Evolutionary conservation across 2,329 filamentous ascomycete genomes (phyloP).

Genomic region (Fusarium solani-melongenae): DNA sequence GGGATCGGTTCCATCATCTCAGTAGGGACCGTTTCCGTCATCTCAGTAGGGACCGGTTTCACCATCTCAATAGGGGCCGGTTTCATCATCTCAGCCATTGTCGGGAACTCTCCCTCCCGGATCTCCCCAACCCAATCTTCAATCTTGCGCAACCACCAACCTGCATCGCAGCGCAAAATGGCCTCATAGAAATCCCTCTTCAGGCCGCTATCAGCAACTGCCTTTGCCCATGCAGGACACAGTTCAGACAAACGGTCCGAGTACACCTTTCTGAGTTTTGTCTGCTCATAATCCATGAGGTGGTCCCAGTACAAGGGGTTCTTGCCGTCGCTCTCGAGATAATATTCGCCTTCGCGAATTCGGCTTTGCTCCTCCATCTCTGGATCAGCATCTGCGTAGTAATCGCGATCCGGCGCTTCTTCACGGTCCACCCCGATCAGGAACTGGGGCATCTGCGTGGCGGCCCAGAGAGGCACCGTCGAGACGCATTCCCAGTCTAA

Average conservation of each 20-base stretch:
- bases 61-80: background rate
- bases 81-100: background rate
- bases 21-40: no score
- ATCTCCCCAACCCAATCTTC: conserved; percentile 3
- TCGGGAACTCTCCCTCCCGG: background rate
- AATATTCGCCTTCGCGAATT: conserved; percentile 17
- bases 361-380: background rate
- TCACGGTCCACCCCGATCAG: conserved; percentile 44
- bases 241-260: conserved; percentile 44
- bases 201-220: conserved; percentile 30
- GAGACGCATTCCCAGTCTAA: conserved; percentile 59
- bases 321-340: conserved; percentile 53
- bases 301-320: conserved; percentile 54
- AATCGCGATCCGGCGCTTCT: conserved; percentile 45
- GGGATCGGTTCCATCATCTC: background rate
- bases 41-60: no score
- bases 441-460: conserved; percentile 49
- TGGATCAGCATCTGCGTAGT: conserved; percentile 42
- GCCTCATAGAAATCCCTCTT: conserved; percentile 46
- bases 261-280: conserved; percentile 49
- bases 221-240: conserved; percentile 46
- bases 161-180: background rate
- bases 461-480: conserved; percentile 52
- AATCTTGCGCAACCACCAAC: background rate
- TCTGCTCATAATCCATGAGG: conserved; percentile 54